Evolutionary conservation across 148 eudicot genomes (phyloP), one percentile per base, ranked within the genome.

Genomic region (Arbutus unedo): DNA sequence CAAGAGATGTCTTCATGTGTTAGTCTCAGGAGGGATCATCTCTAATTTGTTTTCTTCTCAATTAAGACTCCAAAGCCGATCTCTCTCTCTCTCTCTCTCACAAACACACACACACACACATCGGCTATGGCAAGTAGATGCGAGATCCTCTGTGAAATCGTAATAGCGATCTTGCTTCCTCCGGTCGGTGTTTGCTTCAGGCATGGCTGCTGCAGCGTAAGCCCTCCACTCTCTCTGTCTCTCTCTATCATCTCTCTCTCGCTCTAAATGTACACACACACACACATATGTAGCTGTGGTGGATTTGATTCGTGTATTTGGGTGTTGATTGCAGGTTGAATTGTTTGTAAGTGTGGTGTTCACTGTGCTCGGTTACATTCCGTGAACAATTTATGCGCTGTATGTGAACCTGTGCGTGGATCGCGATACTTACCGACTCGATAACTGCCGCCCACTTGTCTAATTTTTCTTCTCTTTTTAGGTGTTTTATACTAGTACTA

Each of bases 341-440:
- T 90, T 93, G 81, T 81, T 90, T 57, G 85, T 93, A 48, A 93
- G 96, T 84, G 79, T 94, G 91, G 44, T 91, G 82, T 81, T 94
- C 91, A 94, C 96, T 2, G 85, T 93, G 23, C 86, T 93, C 68
- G 98, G 98, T 5, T 94, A 94, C 84, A 31, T 94, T 15, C 98
- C 96, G 43, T 93, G 93, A 25, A 93, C 93, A 9, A 91, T 91
- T 31, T 93, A 93, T 86, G 98, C 96, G 1, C 86, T 94, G 25
- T 91, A 94, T 79, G 93, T 88, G 0, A 94, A 91, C 78, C 82
- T 93, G 41, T 90, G 83, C 70, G 85, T 90, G 16, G 93, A 91
- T 83, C 91, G 87, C 54, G 85, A 85, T 66, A 74, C 84, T 50
- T 74, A 78, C 79, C 53, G 67, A 41, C 91, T 83, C 21, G 87